A percentile compares a stretch with the other conserved stretches of the same genome.
phyloP scores from a whole-genome alignment of 2,329 filamentous ascomycete species.

The Aspergillus novofumigatus region DNA sequence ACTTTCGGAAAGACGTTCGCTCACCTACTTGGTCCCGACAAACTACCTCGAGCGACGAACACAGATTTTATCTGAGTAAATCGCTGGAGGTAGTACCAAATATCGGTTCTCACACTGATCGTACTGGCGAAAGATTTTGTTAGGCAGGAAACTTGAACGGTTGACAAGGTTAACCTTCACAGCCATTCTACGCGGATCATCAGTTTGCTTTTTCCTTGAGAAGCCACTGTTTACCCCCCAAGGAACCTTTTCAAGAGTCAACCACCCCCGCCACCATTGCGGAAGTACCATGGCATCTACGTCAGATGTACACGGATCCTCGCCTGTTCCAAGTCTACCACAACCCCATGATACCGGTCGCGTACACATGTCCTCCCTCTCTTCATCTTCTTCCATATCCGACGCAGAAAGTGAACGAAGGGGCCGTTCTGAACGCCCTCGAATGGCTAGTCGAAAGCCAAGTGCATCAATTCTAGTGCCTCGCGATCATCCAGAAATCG shows the following conservation, averaged over 20 bases:
- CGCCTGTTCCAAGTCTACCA: conserved; percentile 37
- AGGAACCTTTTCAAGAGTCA: conserved; percentile 5
- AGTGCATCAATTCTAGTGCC: conserved; percentile 80
- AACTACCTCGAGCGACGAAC: conserved; percentile 37
- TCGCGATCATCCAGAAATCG: conserved; percentile 68
- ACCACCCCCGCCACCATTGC: conserved; percentile 9
- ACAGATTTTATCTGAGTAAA: conserved; percentile 35
- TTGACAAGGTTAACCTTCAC: neutral
- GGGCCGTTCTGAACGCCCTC: conserved; percentile 55
- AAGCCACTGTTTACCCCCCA: conserved; percentile 11
- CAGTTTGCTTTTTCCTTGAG: neutral
- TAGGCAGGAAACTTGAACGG: conserved; percentile 2
- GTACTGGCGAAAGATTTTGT: neutral
- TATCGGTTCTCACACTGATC: conserved; percentile 6
- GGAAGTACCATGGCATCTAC: conserved; percentile 31
- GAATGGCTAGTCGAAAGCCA: conserved; percentile 68
- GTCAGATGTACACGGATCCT: conserved; percentile 35
- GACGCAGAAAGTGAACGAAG: conserved; percentile 44
- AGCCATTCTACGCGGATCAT: neutral
- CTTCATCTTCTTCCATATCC: conserved; percentile 46
- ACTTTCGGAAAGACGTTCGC: conserved; percentile 2
- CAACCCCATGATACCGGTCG: conserved; percentile 37
- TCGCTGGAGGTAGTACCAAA: conserved; percentile 35
- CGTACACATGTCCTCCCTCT: conserved; percentile 38
- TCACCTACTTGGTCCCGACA: conserved; percentile 21